Conservation (phyloP, 2,329 filamentous ascomycete species). For the Cladobotryum protrusum region DNA sequence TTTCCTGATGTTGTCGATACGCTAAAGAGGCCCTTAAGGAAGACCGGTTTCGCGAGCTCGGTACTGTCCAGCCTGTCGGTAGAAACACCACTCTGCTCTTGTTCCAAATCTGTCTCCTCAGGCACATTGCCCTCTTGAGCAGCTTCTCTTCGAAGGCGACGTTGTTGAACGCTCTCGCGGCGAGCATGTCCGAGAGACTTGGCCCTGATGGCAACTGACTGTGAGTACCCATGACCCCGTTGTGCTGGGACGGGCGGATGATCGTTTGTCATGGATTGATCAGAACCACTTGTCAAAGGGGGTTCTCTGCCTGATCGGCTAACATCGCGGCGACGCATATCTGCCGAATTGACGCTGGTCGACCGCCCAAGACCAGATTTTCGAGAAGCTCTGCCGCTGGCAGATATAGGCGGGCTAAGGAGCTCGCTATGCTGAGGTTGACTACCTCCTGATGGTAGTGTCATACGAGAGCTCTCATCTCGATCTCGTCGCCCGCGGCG, state of each 20-base stretch:
- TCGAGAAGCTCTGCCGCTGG: constrained; percentile 51
- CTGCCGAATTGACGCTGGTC: constrained; percentile 85
- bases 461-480: constrained; percentile 43
- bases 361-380: constrained; percentile 72
- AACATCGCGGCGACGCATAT: constrained; percentile 61
- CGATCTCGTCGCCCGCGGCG: constrained; percentile 50
- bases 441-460: constrained; percentile 49
- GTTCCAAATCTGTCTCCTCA: constrained; percentile 83
- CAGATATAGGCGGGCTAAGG: constrained; percentile 64
- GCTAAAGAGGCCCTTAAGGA: constrained; percentile 92
- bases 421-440: constrained; percentile 73
- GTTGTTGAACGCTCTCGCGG: constrained; percentile 85
- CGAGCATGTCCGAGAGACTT: constrained; percentile 87
- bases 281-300: constrained; percentile 71
- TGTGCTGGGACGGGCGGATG: constrained; percentile 41
- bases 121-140: constrained; percentile 70
- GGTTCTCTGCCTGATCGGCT: constrained; percentile 53
- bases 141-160: constrained; percentile 68
- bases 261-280: constrained; percentile 59
- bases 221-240: constrained; percentile 46
- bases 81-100: constrained; percentile 55
- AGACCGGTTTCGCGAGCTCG: constrained; percentile 87
- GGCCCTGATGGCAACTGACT: constrained; percentile 63
- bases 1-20: constrained; percentile 95
- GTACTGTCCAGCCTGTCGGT: constrained; percentile 59